Base-by-base conservation (phyloP, 805 yeast genomes). In the Alloascoidea hylecoeti region DNA sequence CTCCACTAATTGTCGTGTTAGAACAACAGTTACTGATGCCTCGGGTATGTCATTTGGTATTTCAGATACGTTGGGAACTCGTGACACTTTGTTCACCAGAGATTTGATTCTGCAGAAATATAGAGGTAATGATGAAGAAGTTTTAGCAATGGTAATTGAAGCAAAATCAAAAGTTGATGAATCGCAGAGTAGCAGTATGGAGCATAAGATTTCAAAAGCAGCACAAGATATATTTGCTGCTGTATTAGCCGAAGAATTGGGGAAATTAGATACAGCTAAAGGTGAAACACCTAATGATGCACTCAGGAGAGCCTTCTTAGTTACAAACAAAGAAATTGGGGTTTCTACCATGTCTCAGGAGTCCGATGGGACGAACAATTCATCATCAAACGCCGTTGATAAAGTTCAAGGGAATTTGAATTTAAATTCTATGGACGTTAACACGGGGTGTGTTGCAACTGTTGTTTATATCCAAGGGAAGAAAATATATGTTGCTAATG, bases 71-170 rank as follows among this genome's bases (percentile, higher is more conserved):
- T 63, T 89, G 47, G 95, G 95, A 1, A 64, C 64, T 38, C 61
- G 75, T 37, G 72, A 73, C 17, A 63, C 64, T 35, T 70, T 92
- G 2, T 70, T 86, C 0, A 72, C 79, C 4, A 70, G 94, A 50
- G 98, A 92, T 58, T 74, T 83, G 32, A 88, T 92, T 27, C 70
- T 81, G 45, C 95, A 86, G 49, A 76, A 81, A 47, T 85, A 88
- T 57, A 67, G 95, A 42, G 95, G 95, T 15, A 77, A 77, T 39
- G 79, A 80, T 35, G 78, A 82, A 47, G 96, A 88, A 53, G 71
- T 77, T 18, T 64, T 92, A 39, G 63, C 89, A 41, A 85, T 94
- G 37, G 58, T 86, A 34, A 84, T 84, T 57, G 96, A 89, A 53
- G 96, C 96, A 35, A 78, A 78, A 42, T 60, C 69, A 35, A 56